Base-by-base conservation (phyloP, 2,329 filamentous ascomycete species). In the Seiridium cupressi region DNA sequence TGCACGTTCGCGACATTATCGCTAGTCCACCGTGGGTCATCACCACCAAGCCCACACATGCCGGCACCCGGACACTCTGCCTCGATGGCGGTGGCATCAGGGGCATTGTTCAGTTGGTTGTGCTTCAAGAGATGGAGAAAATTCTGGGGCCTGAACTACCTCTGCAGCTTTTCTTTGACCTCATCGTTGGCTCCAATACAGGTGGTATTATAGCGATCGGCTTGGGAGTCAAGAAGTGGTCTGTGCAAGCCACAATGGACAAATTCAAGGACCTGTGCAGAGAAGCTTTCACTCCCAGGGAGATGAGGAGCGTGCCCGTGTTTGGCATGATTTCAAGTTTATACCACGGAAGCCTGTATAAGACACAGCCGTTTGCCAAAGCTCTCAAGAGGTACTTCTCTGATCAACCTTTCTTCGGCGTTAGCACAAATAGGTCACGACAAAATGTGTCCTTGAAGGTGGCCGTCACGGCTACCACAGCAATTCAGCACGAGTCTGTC, bases 161-260 rank as follows among this genome's bases (percentile, higher is more conserved):
- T 3, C 66, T 73, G 3, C 71, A 73, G 51, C 56, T 70, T 4
- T 73, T 73, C 60, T 72, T 73, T 47, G 71, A 73, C 57, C 46
- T 73, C 34, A 72, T 73, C 4, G 69, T 73, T 7, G 71, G 71
- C 18, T 68, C 69, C 5, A 68, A 69, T 46, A 68, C 68, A 9
- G 70, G 71, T 0, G 70, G 71, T 9, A 61, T 72, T 34, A 69
- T 72, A 32, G 69, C 70, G 4, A 70, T 72, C 32, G 70, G 64
- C 1, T 55, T 73, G 35, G 71, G 71, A 3, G 70, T 70, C n/a
- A 73, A 72, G 59, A 72, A 72, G 51, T 73, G 71, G 71, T 60
- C 68, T 4, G 68, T 72, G 26, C 65, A 63, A 31, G 66, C 68
- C 2, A 68, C 67, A 36, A 66, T 70, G 55, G 64, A 68, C 13